A percentile compares a stretch with the other conserved stretches of the same genome.
These are phyloP conservation scores for Clarireedia sp. DNA, from an alignment of 2,329 filamentous ascomycete species.

Conservation along the genomic window DNA sequence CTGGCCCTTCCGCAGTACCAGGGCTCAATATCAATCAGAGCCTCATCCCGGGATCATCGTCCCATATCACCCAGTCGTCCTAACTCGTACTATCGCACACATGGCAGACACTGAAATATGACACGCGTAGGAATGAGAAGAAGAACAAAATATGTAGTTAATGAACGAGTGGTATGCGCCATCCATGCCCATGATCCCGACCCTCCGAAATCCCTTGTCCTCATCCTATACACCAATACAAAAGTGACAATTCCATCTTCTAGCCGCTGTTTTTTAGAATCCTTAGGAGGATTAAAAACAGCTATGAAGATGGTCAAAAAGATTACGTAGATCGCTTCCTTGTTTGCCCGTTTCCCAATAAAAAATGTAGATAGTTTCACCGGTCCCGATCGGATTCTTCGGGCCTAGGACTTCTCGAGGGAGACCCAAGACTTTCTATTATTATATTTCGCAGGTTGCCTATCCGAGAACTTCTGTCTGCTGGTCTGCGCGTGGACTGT, in stretches of 20 bases:
- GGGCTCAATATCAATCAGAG: not conserved
- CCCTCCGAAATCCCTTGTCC: not conserved
- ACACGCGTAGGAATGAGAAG: not conserved
- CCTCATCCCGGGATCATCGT: not conserved
- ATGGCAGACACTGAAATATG: not conserved
- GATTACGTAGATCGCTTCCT: conserved; percentile 5
- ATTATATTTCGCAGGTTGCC: conserved; percentile 7
- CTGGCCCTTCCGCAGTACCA: not conserved
- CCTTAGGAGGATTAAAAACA: not conserved
- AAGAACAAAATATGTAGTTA: conserved; percentile 7
- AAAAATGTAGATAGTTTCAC: conserved; percentile 10
- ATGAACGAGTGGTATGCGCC: conserved; percentile 24
- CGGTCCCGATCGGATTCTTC: conserved; percentile 23
- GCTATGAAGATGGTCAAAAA: conserved; percentile 4
- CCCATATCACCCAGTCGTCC: not conserved
- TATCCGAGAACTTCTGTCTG: not conserved
- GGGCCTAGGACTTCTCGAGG: conserved; percentile 15
- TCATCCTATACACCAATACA: conserved; percentile 17
- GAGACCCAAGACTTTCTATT: conserved; percentile 18
- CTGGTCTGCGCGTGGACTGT: conserved; percentile 13
- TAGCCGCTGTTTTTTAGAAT: not conserved
- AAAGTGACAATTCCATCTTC: conserved; percentile 9
- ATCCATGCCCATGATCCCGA: conserved; percentile 20
- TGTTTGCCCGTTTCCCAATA: not conserved
- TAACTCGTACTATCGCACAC: not conserved